A percentile compares a stretch with the other conserved stretches of the same genome.
Conservation (phyloP, 129 eudicot species). For the Centella asiatica region DNA sequence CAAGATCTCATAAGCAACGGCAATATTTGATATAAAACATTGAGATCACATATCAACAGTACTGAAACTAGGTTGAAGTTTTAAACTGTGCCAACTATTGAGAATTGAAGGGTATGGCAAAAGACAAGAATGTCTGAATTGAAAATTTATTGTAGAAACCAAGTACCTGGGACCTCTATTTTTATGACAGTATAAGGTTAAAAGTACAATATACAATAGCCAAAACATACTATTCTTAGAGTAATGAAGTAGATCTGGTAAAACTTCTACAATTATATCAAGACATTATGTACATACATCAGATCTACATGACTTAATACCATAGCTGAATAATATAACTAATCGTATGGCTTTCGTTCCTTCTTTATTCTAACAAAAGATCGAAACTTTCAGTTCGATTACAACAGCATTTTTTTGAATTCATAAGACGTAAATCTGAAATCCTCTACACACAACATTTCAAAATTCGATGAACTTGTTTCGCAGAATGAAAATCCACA, state of each 20-base stretch:
- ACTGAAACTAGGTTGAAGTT: too few relatives aligned
- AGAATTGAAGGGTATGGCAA: neutral
- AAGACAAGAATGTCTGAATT: too few relatives aligned
- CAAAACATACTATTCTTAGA: neutral
- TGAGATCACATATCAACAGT: neutral
- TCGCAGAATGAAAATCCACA: neutral
- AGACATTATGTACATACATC: neutral
- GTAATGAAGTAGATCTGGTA: neutral
- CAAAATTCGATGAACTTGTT: neutral
- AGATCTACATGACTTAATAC: neutral
- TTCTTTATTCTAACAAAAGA: neutral
- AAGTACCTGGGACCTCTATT: too few relatives aligned
- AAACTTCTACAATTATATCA: neutral
- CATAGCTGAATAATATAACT: neutral
- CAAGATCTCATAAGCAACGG: too few relatives aligned
- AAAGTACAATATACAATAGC: neutral
- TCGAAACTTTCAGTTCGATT: too few relatives aligned
- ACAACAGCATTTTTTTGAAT: neutral
- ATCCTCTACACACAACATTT: neutral
- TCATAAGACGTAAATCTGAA: neutral
- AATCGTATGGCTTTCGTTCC: too few relatives aligned
- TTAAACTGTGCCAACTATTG: neutral
- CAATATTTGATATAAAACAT: too few relatives aligned
- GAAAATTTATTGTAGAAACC: too few relatives aligned
- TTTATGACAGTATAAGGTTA: too few relatives aligned